phyloP scores from a whole-genome alignment of 2,329 filamentous ascomycete genomes.

The Dothideomycetes sp. region DNA sequence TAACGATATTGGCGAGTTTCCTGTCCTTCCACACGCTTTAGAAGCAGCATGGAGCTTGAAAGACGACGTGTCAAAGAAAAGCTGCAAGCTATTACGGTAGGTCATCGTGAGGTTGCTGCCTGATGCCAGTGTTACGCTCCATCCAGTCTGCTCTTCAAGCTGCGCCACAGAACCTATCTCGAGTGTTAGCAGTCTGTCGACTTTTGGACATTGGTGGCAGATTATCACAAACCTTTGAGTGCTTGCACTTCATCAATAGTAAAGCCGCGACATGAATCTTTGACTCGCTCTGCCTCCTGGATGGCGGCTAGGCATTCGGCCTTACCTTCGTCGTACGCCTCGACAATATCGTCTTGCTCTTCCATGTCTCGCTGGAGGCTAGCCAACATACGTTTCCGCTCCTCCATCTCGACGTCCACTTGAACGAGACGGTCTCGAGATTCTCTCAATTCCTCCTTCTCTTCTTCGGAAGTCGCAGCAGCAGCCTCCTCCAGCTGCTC shows the following conservation, averaged over 20 bases:
- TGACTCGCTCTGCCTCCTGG: conserved; percentile 68
- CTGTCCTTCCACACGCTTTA: conserved; percentile 14
- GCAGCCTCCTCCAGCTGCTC: conserved; percentile 58
- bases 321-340: conserved; percentile 57
- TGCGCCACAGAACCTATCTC: conserved; percentile 51
- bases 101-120: conserved; percentile 61
- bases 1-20: conserved; percentile 50
- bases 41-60: conserved; percentile 40
- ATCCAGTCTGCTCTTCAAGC: conserved; percentile 59
- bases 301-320: conserved; percentile 64
- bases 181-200: conserved; percentile 29
- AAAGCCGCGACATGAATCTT: conserved; percentile 86
- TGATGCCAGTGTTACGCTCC: conserved; percentile 56
- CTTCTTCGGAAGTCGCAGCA: conserved; percentile 66
- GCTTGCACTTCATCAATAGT: conserved; percentile 68
- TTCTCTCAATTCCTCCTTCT: conserved; percentile 66
- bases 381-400: conserved; percentile 59
- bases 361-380: conserved; percentile 58
- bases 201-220: background rate
- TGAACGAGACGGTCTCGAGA: conserved; percentile 60
- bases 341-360: conserved; percentile 57
- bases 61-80: conserved; percentile 59
- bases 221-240: conserved; percentile 59
- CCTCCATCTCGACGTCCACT: conserved; percentile 58
- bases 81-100: conserved; percentile 62